A percentile compares a stretch with the other conserved stretches of the same genome.
Conservation (phyloP, 2,329 filamentous ascomycete species). For the Xylariaceae sp. region DNA sequence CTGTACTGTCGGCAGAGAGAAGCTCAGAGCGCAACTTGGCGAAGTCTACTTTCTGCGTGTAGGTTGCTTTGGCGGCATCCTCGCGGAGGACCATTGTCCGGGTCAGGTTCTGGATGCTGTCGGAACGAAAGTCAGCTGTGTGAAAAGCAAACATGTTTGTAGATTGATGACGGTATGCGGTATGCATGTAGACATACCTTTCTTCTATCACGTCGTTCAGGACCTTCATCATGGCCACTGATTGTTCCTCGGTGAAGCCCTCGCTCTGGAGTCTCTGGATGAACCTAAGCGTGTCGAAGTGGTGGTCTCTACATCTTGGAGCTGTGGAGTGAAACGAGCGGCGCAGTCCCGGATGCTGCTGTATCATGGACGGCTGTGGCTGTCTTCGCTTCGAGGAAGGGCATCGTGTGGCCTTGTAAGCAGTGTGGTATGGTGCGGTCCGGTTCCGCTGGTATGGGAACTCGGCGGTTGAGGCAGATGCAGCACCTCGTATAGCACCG, state of each 20-base stretch:
- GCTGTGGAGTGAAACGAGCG: constrained; percentile 67
- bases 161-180: neutral
- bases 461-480: constrained; percentile 22
- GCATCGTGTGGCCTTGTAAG: constrained; percentile 12
- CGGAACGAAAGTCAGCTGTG: neutral
- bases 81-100: constrained; percentile 97
- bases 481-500: constrained; percentile 25
- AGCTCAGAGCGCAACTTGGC: constrained; percentile 94
- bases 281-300: constrained; percentile 98
- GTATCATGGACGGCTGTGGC: constrained; percentile 21
- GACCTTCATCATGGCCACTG: constrained; percentile 97
- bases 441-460: constrained; percentile 15
- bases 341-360: constrained; percentile 28
- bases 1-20: constrained; percentile 84
- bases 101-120: constrained; percentile 90
- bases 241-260: constrained; percentile 92
- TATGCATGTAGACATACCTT: constrained; percentile 58
- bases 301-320: constrained; percentile 67
- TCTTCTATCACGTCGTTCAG: constrained; percentile 96
- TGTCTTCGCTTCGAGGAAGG: constrained; percentile 1
- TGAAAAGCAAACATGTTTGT: neutral
- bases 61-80: constrained; percentile 77
- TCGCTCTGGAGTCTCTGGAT: constrained; percentile 85
- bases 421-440: constrained; percentile 25
- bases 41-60: constrained; percentile 93